Evolutionary conservation across 805 yeast genomes (phyloP).

Genomic region (Blastobotrys attinorum): DNA sequence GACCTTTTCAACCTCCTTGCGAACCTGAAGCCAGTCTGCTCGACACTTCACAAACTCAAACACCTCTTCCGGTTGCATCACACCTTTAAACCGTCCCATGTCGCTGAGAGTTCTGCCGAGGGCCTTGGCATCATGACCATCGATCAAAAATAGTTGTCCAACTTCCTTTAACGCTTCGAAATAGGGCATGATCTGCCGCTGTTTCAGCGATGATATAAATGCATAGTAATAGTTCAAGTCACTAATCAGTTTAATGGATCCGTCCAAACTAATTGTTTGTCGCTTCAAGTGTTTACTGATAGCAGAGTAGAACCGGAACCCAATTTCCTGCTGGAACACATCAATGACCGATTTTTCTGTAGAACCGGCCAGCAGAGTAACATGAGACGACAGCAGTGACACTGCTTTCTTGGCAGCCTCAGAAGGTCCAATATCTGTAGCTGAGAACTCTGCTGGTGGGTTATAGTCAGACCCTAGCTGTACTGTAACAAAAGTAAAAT

Average conservation of each 20-base stretch:
- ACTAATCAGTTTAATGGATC: conserved; percentile 74
- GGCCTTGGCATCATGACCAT: conserved; percentile 67
- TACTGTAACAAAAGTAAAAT: conserved; percentile 45
- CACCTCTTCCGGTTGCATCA: conserved; percentile 88
- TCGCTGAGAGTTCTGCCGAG: conserved; percentile 79
- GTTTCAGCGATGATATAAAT: conserved; percentile 52
- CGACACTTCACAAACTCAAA: conserved; percentile 84
- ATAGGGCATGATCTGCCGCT: conserved; percentile 52
- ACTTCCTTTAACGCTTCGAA: conserved; percentile 75
- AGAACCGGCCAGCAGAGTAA: conserved; percentile 64
- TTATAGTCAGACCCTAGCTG: conserved; percentile 58
- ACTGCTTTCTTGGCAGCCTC: conserved; percentile 60
- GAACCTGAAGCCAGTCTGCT: conserved; percentile 75
- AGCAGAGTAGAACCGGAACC: conserved; percentile 71
- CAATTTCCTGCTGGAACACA: conserved; percentile 90
- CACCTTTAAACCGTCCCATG: conserved; percentile 76
- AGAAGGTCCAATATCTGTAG: conserved; percentile 40
- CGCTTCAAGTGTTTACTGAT: conserved; percentile 71
- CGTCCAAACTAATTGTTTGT: conserved; percentile 64
- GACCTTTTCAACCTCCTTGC: conserved; percentile 80
- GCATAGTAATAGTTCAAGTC: conserved; percentile 75
- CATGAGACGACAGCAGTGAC: conserved; percentile 57
- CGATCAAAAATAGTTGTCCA: conserved; percentile 75
- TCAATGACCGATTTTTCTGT: conserved; percentile 85
- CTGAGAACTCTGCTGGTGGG: conserved; percentile 29